Base-by-base conservation (phyloP, 345 rosid genomes). In the Cardamine resedifolia region DNA sequence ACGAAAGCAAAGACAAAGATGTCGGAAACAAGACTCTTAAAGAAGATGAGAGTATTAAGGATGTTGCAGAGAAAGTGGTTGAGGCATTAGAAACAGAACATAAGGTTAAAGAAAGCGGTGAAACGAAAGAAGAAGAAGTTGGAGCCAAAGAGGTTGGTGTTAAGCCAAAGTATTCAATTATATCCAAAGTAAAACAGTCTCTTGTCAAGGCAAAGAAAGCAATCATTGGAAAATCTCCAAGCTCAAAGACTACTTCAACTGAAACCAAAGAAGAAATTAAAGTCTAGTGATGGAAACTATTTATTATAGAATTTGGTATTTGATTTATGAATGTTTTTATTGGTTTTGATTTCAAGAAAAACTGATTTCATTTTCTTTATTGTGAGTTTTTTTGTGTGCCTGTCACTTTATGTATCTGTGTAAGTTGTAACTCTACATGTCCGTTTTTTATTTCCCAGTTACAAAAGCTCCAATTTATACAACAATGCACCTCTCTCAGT, bases 141-240 rank as follows among this genome's bases (percentile, higher is more conserved):
- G 66, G 58, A 59, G 77, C 80, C 21, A 56, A 56, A 63, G 81
- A 86, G 47, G 75, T 71, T 72, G 12, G 48, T 2, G 64, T 70
- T n/a, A 84, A 79, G 82, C 44, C 82, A 34, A 82, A 84, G 71
- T 83, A 84, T 44, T 81, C 88, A 7, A 72, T 83, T n/a, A 72
- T 83, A 52, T 76, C 85, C 24, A 84, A 80, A 73, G 82, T 86
- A 56, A 85, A 85, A 70, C 87, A 84, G 20, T 81, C 83, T 24
- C 83, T 85, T 58, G 75, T 77, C 58, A 83, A 83, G 83, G 87
- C 83, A 49, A 85, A 83, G 81, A 83, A 80, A 71, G 88, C 87
- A 18, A 74, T 87, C 23, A 70, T 59, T 10, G 88, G 87, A 52
- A 82, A 83, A 66, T 81, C 86, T 62, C 73, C 81, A 23, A 70